Percentiles rank a stretch among this genome's conserved stretches.
Conservation (phyloP, 108 stramenopile genomes). For the Stephanodiscus minutulus region DNA sequence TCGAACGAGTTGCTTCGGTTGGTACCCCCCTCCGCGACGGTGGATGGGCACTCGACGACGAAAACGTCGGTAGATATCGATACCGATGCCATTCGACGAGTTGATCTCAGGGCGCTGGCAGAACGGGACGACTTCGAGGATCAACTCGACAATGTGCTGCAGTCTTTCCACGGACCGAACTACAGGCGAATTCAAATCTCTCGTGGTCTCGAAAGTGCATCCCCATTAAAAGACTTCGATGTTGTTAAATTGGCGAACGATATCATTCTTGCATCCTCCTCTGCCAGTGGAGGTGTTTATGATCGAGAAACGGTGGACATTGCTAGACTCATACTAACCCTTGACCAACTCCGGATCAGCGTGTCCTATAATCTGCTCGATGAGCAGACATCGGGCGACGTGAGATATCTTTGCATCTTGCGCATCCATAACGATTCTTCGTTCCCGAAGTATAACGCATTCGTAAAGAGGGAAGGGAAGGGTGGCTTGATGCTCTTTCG, state of each 20-base stretch:
- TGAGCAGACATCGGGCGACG: conserved; percentile 28
- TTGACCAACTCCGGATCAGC: conserved; percentile 49
- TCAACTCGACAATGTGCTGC: conserved; percentile 19
- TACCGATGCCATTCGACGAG: conserved; percentile 3
- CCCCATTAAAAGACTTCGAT: conserved; percentile 1
- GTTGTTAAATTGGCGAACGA: conserved; percentile 34
- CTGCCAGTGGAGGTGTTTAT: background rate
- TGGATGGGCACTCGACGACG: background rate
- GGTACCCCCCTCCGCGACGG: conserved; percentile 21
- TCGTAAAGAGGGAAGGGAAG: conserved; percentile 18
- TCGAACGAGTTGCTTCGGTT: conserved; percentile 43
- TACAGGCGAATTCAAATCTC: conserved; percentile 8
- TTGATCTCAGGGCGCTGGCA: conserved; percentile 13
- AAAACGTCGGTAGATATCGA: background rate
- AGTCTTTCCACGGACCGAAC: conserved; percentile 27
- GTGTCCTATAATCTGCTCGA: conserved; percentile 55
- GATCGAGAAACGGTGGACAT: conserved; percentile 71
- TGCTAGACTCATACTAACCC: conserved; percentile 55
- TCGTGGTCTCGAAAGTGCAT: background rate
- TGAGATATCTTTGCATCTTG: conserved; percentile 62
- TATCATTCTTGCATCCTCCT: background rate
- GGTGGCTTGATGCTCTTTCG: conserved; percentile 75
- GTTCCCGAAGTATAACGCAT: conserved; percentile 54
- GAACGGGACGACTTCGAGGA: conserved; percentile 19
- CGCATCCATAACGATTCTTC: conserved; percentile 70